These are phyloP conservation scores for Aspergillus bertholletiae DNA, from an alignment of 495 filamentous ascomycete genomes.

Conservation along the genomic window DNA sequence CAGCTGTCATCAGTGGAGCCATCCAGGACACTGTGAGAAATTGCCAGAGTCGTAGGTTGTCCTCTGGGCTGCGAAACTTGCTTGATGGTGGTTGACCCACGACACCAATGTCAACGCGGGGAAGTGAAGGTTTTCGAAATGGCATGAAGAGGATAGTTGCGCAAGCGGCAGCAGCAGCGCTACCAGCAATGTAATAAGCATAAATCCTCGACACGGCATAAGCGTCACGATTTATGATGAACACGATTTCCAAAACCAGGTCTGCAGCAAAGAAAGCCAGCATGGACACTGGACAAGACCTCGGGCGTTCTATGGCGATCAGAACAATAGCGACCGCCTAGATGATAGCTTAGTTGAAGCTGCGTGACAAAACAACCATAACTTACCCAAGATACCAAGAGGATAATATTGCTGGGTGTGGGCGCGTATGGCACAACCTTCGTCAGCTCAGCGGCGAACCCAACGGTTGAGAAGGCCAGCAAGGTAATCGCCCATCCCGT, in stretches of 20 bases:
- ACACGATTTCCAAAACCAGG: conserved; percentile 33
- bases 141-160: conserved; percentile 66
- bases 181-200: conserved; percentile 37
- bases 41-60: conserved; percentile 74
- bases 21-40: conserved; percentile 84
- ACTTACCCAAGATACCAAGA: conserved; percentile 48
- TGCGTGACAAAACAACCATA: not conserved
- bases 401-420: conserved; percentile 22
- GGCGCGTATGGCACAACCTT: conserved; percentile 31
- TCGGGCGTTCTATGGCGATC: conserved; percentile 46
- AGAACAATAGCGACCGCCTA: conserved; percentile 44
- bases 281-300: conserved; percentile 33
- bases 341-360: conserved; percentile 2
- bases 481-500: conserved; percentile 34
- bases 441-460: conserved; percentile 36
- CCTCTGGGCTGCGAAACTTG: conserved; percentile 72
- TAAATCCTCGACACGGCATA: conserved; percentile 27
- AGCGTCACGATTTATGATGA: conserved; percentile 22
- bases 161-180: conserved; percentile 40
- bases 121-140: conserved; percentile 57
- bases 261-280: conserved; percentile 33
- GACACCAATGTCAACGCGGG: conserved; percentile 57
- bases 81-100: conserved; percentile 55
- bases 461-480: conserved; percentile 37
- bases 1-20: conserved; percentile 63